Evolutionary conservation across 805 yeast species (phyloP), one percentile per base, ranked within the genome.

Genomic region (Starmerella bombicola): DNA sequence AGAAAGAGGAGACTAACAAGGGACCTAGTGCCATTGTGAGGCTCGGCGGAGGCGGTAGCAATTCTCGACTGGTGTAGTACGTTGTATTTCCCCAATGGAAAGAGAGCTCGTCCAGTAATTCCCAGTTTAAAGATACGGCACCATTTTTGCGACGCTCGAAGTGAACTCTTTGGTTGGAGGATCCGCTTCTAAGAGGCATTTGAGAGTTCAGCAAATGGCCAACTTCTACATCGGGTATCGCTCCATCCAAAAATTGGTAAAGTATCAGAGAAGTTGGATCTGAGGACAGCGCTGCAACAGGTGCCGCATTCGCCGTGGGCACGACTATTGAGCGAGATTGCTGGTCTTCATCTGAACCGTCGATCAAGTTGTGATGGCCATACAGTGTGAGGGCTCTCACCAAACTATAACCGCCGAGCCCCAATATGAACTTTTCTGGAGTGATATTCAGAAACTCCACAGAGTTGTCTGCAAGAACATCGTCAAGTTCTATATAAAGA

Each of bases 321-420:
- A 83, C 65, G 40, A 86, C 71, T 1, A 86, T 63, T 0, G 93
- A 79, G 53, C 76, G 80, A 21, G 69, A 62, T 0, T 58, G 24
- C 7, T 25, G n/a, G 3, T 19, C 13, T 0, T 66, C 55, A 2
- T 61, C 51, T 25, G 47, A 16, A 2, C 78, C 75, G 40, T 76
- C 78, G 15, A 86, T 70, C 35, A 82, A 58, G 33, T 68, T 46
- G 2, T 65, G 59, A 16, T 83, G 58, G 10, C 70, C 68, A 43
- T 85, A 70, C 39, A 81, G 71, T 33, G 72, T 65, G 13, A 83
- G 49, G 51, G 83, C 93, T n/a, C 70, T 68, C 5, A 81, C 86
- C 55, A 82, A 75, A 21, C 65, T 65, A 2, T 77, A 65, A 37
- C 74, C 75, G 43, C 75, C 69, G 33, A 76, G 55, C 0, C 81